A percentile compares a stretch with the other conserved stretches of the same genome.
These are phyloP conservation scores for Orbilia brochopaga DNA, from an alignment of 2,329 filamentous ascomycete genomes.

Conservation along the genomic window DNA sequence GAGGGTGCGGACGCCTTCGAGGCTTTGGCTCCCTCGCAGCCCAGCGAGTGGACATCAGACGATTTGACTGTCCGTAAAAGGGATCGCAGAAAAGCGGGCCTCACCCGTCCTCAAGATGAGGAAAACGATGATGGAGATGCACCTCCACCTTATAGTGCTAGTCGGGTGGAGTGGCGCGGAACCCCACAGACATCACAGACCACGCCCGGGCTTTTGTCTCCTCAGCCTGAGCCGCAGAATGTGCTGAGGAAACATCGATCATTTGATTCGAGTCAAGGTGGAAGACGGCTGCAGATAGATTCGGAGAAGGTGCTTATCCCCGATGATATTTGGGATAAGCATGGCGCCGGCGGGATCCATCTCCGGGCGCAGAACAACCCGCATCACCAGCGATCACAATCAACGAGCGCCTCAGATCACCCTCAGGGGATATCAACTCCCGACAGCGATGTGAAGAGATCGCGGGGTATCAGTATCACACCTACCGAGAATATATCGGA, in stretches of 20 bases:
- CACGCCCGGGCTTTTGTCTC: slow-evolving; percentile 22
- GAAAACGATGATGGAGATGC: neutral
- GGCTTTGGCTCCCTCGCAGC: slow-evolving; percentile 23
- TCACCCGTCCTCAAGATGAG: neutral
- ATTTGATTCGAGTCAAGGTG: slow-evolving; percentile 19
- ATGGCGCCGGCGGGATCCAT: slow-evolving; percentile 13
- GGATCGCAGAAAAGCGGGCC: slow-evolving; percentile 16
- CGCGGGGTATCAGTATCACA: slow-evolving; percentile 4
- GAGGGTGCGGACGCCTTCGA: slow-evolving; percentile 15
- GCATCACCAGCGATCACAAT: slow-evolving; percentile 27
- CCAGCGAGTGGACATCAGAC: slow-evolving; percentile 30
- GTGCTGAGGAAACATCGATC: slow-evolving; percentile 26
- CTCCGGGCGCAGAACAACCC: slow-evolving; percentile 14
- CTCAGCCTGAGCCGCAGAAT: slow-evolving; percentile 14
- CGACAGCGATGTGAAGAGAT: neutral
- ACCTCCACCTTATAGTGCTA: neutral
- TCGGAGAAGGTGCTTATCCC: slow-evolving; percentile 40
- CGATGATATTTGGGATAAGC: slow-evolving; percentile 19
- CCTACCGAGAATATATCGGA: slow-evolving; percentile 17
- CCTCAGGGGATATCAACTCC: neutral
- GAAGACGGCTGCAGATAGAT: slow-evolving; percentile 13
- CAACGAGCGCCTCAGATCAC: slow-evolving; percentile 9
- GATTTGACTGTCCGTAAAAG: slow-evolving; percentile 24
- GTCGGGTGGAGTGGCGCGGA: neutral
- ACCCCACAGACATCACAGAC: slow-evolving; percentile 31